These are phyloP conservation scores for Penicillium cinerascens DNA, from an alignment of 495 filamentous ascomycete genomes.

Conservation along the genomic window DNA sequence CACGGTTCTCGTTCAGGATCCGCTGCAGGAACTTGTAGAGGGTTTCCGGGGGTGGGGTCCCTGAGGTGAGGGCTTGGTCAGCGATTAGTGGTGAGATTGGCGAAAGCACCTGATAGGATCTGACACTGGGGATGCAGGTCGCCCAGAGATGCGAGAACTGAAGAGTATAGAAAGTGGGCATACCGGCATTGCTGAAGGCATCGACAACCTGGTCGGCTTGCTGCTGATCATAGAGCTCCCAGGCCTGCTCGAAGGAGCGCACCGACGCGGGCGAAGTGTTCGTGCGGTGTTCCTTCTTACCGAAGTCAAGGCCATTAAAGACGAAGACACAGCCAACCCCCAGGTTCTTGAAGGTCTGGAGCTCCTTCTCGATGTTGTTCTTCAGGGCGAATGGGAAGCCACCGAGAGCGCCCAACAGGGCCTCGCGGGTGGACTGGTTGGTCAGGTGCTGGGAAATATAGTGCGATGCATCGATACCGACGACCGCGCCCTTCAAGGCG, in stretches of 20 bases:
- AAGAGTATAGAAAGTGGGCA: constrained; percentile 14
- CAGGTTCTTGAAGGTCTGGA: constrained; percentile 61
- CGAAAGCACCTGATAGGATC: not conserved
- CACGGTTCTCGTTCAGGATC: constrained; percentile 61
- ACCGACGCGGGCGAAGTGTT: constrained; percentile 42
- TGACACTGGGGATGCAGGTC: not conserved
- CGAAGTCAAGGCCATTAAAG: constrained; percentile 80
- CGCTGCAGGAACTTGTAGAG: constrained; percentile 72
- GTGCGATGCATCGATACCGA: constrained; percentile 87
- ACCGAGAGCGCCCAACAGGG: constrained; percentile 83
- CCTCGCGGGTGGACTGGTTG: constrained; percentile 67
- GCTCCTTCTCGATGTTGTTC: constrained; percentile 66
- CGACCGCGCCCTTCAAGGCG: constrained; percentile 62
- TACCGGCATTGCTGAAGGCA: constrained; percentile 81
- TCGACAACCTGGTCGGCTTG: constrained; percentile 73
- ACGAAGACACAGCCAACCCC: constrained; percentile 73
- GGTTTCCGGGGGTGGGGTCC: constrained; percentile 54
- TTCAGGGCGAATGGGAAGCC: constrained; percentile 79
- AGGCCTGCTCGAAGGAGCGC: constrained; percentile 60
- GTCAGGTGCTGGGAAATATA: constrained; percentile 76
- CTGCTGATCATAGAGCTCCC: constrained; percentile 81
- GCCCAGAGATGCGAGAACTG: not conserved
- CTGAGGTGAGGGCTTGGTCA: constrained; percentile 31
- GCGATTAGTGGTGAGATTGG: constrained; percentile 4
- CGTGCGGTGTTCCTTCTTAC: constrained; percentile 62